phyloP scores from a whole-genome alignment of 1,139 yeast species.

The Taphrina deformans region DNA sequence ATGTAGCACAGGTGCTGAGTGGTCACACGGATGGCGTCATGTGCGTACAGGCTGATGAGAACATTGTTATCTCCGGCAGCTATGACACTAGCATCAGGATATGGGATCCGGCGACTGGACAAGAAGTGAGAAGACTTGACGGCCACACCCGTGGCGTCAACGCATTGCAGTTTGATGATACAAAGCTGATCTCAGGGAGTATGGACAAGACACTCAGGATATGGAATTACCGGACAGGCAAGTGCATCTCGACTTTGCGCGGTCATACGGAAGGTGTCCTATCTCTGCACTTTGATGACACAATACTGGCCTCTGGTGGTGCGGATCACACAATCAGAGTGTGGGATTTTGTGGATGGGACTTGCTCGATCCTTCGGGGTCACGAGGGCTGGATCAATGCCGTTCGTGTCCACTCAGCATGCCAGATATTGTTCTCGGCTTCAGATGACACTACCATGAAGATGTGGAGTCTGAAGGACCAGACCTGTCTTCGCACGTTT shows the following conservation, averaged over 20 bases:
- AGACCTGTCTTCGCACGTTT: slow-evolving; percentile 74
- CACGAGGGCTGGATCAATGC: slow-evolving; percentile 90
- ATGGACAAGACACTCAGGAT: slow-evolving; percentile 87
- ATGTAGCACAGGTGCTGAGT: slow-evolving; percentile 61
- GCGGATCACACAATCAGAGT: slow-evolving; percentile 90
- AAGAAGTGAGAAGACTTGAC: slow-evolving; percentile 62
- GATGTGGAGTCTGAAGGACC: slow-evolving; percentile 89
- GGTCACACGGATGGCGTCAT: slow-evolving; percentile 90
- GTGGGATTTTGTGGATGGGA: slow-evolving; percentile 93
- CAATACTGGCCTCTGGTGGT: slow-evolving; percentile 86
- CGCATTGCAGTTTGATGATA: slow-evolving; percentile 84
- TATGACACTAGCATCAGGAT: slow-evolving; percentile 96
- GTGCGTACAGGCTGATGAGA: slow-evolving; percentile 74
- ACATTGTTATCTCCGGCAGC: slow-evolving; percentile 48
- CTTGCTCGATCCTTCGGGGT: slow-evolving; percentile 89
- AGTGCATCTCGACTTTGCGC: slow-evolving; percentile 85
- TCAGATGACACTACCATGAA: slow-evolving; percentile 89
- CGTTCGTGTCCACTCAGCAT: slow-evolving; percentile 78
- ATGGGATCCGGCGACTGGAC: slow-evolving; percentile 93
- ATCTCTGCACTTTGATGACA: slow-evolving; percentile 74
- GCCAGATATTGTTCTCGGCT: slow-evolving; percentile 79
- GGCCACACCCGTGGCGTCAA: slow-evolving; percentile 88
- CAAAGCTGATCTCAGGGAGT: slow-evolving; percentile 87
- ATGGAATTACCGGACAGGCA: slow-evolving; percentile 94
- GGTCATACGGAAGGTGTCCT: slow-evolving; percentile 89